Percentiles rank a stretch among this genome's conserved stretches.
These are phyloP conservation scores for Phytophthora sp. DNA, from an alignment of 352 stramenopile species.

Conservation along the genomic window DNA sequence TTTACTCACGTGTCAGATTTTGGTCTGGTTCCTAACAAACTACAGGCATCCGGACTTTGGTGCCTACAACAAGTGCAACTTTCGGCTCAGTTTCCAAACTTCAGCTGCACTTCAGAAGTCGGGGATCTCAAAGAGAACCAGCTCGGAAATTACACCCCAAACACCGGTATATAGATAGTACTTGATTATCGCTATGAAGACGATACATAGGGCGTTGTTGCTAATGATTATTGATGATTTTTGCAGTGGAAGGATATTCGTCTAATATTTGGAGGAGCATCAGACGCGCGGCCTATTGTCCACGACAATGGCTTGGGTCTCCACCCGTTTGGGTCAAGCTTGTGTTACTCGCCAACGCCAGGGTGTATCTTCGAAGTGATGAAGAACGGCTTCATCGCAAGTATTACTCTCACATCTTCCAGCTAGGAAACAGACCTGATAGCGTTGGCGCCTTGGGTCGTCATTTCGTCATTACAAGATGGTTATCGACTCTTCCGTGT, in stretches of 20 bases:
- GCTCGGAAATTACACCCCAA: conserved; percentile 66
- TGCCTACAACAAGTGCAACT: conserved; percentile 89
- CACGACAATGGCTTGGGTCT: conserved; percentile 79
- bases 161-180: conserved; percentile 61
- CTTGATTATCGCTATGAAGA: background rate
- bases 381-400: conserved; percentile 81
- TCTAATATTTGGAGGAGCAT: conserved; percentile 50
- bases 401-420: conserved; percentile 60
- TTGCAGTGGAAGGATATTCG: conserved; percentile 76
- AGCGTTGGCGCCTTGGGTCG: background rate
- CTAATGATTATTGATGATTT: too few relatives aligned
- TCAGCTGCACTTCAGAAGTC: conserved; percentile 50
- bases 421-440: conserved; percentile 6
- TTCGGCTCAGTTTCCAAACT: conserved; percentile 64
- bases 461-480: conserved; percentile 1
- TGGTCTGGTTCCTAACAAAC: too few relatives aligned
- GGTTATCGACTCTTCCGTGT: background rate
- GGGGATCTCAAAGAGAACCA: conserved; percentile 49
- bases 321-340: conserved; percentile 79
- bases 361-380: conserved; percentile 87
- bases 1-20: too few relatives aligned
- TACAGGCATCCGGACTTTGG: conserved; percentile 79
- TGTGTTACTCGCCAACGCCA: conserved; percentile 76
- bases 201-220: too few relatives aligned
- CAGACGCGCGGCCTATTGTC: conserved; percentile 71